Percentiles rank a stretch among this genome's conserved stretches.
phyloP scores from a whole-genome alignment of 345 rosid species.

The Euphorbia peplus region DNA sequence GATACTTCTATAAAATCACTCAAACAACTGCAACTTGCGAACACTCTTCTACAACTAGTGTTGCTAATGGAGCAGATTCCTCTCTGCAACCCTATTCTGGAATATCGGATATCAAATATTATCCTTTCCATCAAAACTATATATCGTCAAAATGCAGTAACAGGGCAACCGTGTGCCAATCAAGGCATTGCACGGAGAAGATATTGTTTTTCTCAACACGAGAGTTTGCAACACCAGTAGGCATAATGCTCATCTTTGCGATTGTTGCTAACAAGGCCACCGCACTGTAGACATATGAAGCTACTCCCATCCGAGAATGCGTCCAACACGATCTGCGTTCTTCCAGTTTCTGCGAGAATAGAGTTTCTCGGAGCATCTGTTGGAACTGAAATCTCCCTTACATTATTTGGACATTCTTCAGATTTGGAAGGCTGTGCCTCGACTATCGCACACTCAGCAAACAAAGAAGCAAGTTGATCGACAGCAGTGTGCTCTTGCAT shows the following conservation, averaged over 20 bases:
- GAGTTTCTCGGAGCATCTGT: slow-evolving; percentile 52
- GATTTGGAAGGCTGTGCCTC: slow-evolving; percentile 59
- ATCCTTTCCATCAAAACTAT: not conserved
- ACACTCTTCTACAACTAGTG: slow-evolving; percentile 1
- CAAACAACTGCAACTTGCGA: not conserved
- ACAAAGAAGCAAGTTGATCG: slow-evolving; percentile 82
- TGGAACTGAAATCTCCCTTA: slow-evolving; percentile 21
- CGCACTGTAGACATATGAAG: slow-evolving; percentile 84
- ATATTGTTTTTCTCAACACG: slow-evolving; percentile 7
- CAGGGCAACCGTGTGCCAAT: not conserved
- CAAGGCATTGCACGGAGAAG: not conserved
- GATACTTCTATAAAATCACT: not conserved
- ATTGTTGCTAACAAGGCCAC: slow-evolving; percentile 84
- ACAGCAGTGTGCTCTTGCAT: slow-evolving; percentile 51
- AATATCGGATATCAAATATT: slow-evolving; percentile 3
- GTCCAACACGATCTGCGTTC: slow-evolving; percentile 75
- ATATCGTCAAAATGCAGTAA: slow-evolving; percentile 13
- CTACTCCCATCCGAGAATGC: slow-evolving; percentile 95
- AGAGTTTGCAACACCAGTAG: slow-evolving; percentile 69
- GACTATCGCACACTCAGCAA: slow-evolving; percentile 85
- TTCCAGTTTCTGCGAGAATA: slow-evolving; percentile 74
- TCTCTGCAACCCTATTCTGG: not conserved
- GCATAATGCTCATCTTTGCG: slow-evolving; percentile 90
- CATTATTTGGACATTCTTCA: slow-evolving; percentile 25
- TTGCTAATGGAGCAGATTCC: not conserved